Evolutionary conservation across 2,329 filamentous ascomycete species (phyloP), one percentile per base, ranked within the genome.

Genomic region (Cladosporium halotolerans): DNA sequence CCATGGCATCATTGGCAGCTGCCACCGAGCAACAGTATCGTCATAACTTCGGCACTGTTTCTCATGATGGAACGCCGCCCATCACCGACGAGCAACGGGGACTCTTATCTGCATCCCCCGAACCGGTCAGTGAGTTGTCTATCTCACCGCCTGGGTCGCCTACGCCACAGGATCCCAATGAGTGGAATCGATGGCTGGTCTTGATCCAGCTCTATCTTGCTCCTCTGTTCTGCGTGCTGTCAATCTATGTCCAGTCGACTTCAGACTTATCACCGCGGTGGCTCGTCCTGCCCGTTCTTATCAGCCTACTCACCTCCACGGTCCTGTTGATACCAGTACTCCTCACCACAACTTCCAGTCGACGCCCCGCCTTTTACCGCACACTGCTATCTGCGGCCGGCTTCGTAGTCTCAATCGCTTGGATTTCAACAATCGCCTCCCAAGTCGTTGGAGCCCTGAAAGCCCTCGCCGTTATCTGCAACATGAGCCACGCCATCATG

Each of bases 371-470:
- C 58, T 36, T 55, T 18, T 88, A 88, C 69, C 86, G 91, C 55
- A 85, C 85, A 45, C 66, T 92, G 19, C 78, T 97, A 43, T 95
- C 90, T 66, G 89, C 96, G 64, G 75, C 95, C 34, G 93, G 95
- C 6, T 99, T 99, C 66, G 76, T 86, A 8, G 95, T 97, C 55
- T 84, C 87, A 57, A 93, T 97, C 54, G 87, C 89, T 19, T 99
- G 95, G 93, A 96, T 97, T 62, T 93, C 89, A 38, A 93, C 89
- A 1, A 90, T 99, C 62, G 92, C 93, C 2, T 89, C 89, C 34
- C 92, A 99, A 73, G 93, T 99, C 4, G 93, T 99, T 4, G 91
- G 89, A 32, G 87, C 96, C 5, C 79, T 99, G 58, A 97, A 99
- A 72, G 87, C 93, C 1, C 76, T 97, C 45, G 93, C 93, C 8